A percentile compares a stretch with the other conserved stretches of the same genome.
phyloP scores from a whole-genome alignment of 352 stramenopile species.

The Phytophthora multivora region DNA sequence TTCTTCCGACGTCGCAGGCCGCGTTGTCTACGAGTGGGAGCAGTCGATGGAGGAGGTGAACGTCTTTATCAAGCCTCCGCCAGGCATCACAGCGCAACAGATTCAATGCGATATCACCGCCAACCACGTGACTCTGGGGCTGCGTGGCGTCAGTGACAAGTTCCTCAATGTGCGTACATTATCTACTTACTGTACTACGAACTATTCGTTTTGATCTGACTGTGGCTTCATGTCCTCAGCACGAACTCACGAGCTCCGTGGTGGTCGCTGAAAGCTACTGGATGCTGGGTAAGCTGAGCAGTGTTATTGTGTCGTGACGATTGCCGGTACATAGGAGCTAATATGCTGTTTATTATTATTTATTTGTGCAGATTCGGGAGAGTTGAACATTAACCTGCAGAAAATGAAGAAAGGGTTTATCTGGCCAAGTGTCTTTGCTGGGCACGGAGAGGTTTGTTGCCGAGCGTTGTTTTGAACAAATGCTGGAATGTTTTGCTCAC shows the following conservation, averaged over 20 bases:
- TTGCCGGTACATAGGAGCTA: not conserved
- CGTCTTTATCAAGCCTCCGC: constrained; percentile 93
- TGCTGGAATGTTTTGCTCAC: not conserved
- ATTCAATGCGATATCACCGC: constrained; percentile 91
- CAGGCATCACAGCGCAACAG: constrained; percentile 75
- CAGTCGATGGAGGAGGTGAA: constrained; percentile 95
- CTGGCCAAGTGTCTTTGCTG: constrained; percentile 91
- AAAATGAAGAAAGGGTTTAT: constrained; percentile 97
- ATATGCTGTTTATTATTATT: too few relatives aligned
- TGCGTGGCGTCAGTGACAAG: constrained; percentile 87
- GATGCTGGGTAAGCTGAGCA: constrained; percentile 84
- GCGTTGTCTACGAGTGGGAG: constrained; percentile 97
- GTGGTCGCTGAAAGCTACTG: constrained; percentile 96
- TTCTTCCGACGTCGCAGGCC: constrained; percentile 35
- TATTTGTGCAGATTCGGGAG: constrained; percentile 66
- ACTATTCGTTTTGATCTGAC: not conserved
- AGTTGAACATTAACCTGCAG: constrained; percentile 93
- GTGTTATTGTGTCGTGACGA: not conserved
- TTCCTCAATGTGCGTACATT: constrained; percentile 89
- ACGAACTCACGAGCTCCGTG: constrained; percentile 92
- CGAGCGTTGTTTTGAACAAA: not conserved
- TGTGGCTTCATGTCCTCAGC: constrained; percentile 43
- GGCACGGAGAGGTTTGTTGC: constrained; percentile 72
- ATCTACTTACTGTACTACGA: not conserved
- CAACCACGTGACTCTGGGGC: constrained; percentile 89